These are phyloP conservation scores for Flaveria brownii DNA, from an alignment of 129 eudicot genomes.

Conservation along the genomic window DNA sequence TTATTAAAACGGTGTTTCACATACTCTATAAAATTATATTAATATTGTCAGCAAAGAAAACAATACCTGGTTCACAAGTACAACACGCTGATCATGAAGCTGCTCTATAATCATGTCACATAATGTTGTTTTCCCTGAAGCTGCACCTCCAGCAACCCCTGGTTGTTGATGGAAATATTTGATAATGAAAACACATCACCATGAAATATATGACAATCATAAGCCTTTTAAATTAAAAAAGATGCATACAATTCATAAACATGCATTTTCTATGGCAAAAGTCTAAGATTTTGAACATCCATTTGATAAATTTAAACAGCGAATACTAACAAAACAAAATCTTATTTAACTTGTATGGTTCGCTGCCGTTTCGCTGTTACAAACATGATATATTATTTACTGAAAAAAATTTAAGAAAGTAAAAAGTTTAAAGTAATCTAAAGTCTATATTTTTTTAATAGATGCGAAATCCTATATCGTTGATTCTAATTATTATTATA, in stretches of 20 bases:
- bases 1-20: not conserved
- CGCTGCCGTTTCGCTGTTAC: slow-evolving; percentile 84
- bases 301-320: too few relatives aligned
- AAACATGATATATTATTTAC: not conserved
- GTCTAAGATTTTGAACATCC: too few relatives aligned
- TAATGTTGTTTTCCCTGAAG: slow-evolving; percentile 95
- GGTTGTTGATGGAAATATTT: slow-evolving; percentile 25
- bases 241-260: too few relatives aligned
- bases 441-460: too few relatives aligned
- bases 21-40: not conserved
- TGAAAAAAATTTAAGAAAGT: too few relatives aligned
- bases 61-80: slow-evolving; percentile 87
- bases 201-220: not conserved
- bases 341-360: slow-evolving; percentile 48
- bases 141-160: slow-evolving; percentile 99
- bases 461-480: too few relatives aligned
- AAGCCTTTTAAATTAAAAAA: too few relatives aligned
- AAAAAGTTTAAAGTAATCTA: too few relatives aligned
- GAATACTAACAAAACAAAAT: too few relatives aligned
- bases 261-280: too few relatives aligned
- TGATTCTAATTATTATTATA: too few relatives aligned
- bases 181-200: slow-evolving; percentile 3
- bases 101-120: slow-evolving; percentile 98
- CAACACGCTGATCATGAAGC: slow-evolving; percentile 99
- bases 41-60: not conserved